These are phyloP conservation scores for Lentinula lateritia DNA, from an alignment of 768 basidiomycete genomes.

Conservation along the genomic window DNA sequence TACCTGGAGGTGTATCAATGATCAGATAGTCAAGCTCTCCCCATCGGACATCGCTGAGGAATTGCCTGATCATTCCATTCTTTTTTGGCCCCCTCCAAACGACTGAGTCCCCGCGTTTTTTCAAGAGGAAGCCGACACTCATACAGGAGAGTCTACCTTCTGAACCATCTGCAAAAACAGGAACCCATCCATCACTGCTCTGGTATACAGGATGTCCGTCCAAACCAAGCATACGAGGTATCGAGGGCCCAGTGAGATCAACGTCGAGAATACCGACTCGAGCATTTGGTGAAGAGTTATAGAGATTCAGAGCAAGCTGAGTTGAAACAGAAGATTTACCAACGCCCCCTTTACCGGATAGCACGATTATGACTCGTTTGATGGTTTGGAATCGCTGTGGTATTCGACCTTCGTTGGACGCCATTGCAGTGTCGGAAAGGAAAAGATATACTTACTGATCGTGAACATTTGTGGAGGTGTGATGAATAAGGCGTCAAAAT, in stretches of 20 bases:
- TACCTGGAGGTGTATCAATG: conserved; percentile 96
- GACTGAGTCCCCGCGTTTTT: conserved; percentile 86
- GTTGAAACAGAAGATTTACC: conserved; percentile 96
- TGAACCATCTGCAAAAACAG: conserved; percentile 87
- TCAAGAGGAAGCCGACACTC: conserved; percentile 94
- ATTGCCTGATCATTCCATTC: conserved; percentile 97
- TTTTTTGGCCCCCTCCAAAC: conserved; percentile 99
- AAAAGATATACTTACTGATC: neutral
- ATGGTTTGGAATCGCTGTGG: conserved; percentile 67
- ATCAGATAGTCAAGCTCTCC: conserved; percentile 89
- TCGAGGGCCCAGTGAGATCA: conserved; percentile 91
- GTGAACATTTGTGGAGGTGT: neutral
- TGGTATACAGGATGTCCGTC: conserved; percentile 88
- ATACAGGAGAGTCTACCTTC: conserved; percentile 81
- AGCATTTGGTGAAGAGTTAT: conserved; percentile 57
- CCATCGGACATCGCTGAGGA: conserved; percentile 92
- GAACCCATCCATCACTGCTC: conserved; percentile 95
- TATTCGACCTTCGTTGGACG: conserved; percentile 47
- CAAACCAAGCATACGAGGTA: conserved; percentile 91
- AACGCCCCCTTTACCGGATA: conserved; percentile 96
- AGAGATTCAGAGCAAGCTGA: conserved; percentile 86
- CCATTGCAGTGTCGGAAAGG: conserved; percentile 17
- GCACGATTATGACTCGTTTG: conserved; percentile 85
- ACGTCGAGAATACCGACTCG: conserved; percentile 90
- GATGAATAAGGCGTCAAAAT: neutral